phyloP scores from a whole-genome alignment of 345 rosid species.

The Passiflora organensis region DNA sequence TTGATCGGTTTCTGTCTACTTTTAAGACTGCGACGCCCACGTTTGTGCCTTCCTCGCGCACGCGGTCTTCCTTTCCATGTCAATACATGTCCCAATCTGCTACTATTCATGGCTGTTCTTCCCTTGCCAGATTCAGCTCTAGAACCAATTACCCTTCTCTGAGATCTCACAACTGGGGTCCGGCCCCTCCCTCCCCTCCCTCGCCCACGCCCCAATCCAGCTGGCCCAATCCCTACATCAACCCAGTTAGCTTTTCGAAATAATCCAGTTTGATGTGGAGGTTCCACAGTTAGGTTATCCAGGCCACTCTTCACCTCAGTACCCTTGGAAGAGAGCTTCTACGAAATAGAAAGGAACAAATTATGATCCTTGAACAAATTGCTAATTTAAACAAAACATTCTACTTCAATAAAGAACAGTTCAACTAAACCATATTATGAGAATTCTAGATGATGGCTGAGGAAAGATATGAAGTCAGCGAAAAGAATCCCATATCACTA shows the following conservation, averaged over 20 bases:
- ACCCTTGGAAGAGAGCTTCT: slow-evolving; percentile 38
- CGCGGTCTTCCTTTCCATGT: slow-evolving; percentile 46
- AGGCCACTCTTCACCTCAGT: slow-evolving; percentile 30
- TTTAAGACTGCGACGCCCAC: slow-evolving; percentile 45
- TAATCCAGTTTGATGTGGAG: slow-evolving; percentile 28
- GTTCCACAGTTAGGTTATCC: slow-evolving; percentile 23
- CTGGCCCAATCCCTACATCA: slow-evolving; percentile 29
- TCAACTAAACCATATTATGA: not conserved
- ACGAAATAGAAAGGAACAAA: slow-evolving; percentile 10
- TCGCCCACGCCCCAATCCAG: slow-evolving; percentile 39
- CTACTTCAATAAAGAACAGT: not conserved
- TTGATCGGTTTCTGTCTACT: slow-evolving; percentile 44
- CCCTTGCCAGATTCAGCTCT: slow-evolving; percentile 46
- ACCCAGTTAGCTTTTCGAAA: slow-evolving; percentile 49
- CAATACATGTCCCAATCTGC: slow-evolving; percentile 20
- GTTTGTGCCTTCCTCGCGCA: slow-evolving; percentile 43
- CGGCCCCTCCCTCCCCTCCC: slow-evolving; percentile 39
- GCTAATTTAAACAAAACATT: not conserved
- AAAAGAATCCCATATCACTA: not conserved
- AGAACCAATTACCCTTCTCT: slow-evolving; percentile 26
- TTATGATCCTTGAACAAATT: slow-evolving; percentile 1
- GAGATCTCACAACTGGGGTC: slow-evolving; percentile 41
- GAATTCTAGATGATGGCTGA: not conserved
- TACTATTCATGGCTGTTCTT: slow-evolving; percentile 20
- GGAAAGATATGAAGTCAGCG: not conserved